phyloP scores from a whole-genome alignment of 176 grass and related monocot genomes.

The Oryza glumipatula region DNA sequence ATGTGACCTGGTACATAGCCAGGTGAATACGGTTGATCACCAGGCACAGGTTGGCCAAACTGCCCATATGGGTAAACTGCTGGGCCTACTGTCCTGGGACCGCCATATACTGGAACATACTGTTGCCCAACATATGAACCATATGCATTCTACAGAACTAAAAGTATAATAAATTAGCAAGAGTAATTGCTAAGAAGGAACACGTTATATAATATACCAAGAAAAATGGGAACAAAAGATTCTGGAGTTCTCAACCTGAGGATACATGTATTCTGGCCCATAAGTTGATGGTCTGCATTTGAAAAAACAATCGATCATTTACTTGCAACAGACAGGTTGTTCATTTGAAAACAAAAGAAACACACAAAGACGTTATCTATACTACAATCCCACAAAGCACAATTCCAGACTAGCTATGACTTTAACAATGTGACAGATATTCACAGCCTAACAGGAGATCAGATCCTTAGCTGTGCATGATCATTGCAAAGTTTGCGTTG shows the following conservation, averaged over 20 bases:
- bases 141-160: conserved; percentile 81
- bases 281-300: conserved; percentile 67
- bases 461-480: conserved; percentile 45
- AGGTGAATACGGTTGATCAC: conserved; percentile 62
- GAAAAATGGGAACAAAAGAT: background rate
- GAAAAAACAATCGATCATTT: conserved; percentile 29
- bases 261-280: conserved; percentile 73
- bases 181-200: background rate
- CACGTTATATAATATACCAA: background rate
- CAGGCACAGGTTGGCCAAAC: conserved; percentile 53
- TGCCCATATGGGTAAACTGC: conserved; percentile 73
- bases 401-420: conserved; percentile 51
- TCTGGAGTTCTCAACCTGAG: conserved; percentile 62
- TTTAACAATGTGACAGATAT: conserved; percentile 48
- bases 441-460: conserved; percentile 43
- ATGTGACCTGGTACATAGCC: conserved; percentile 60
- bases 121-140: conserved; percentile 68
- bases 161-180: conserved; percentile 55
- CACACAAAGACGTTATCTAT: background rate
- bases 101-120: conserved; percentile 62
- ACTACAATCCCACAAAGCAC: conserved; percentile 38
- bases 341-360: conserved; percentile 39
- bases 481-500: conserved; percentile 44
- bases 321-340: conserved; percentile 26
- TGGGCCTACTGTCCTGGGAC: conserved; percentile 57